Conservation (phyloP, 345 rosid genomes). For the Pelargonium nanum region DNA sequence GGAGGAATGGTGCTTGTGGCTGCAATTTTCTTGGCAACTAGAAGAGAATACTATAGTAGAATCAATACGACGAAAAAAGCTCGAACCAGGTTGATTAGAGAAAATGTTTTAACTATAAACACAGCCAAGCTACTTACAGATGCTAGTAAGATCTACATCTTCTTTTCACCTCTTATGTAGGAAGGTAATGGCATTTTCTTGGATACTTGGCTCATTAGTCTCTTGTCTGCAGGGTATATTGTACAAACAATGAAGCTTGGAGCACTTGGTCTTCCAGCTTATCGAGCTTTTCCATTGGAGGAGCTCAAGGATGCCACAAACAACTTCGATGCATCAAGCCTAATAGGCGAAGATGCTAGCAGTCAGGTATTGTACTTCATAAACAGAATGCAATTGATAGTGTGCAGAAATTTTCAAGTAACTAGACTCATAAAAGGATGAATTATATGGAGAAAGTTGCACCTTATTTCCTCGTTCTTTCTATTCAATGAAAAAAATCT, state of each 20-base stretch:
- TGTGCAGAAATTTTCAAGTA: not conserved
- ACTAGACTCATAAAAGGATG: too few relatives aligned
- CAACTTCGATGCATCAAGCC: constrained; percentile 26
- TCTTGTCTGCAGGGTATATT: constrained; percentile 31
- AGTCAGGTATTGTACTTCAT: constrained; percentile 21
- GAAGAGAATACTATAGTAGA: constrained; percentile 11
- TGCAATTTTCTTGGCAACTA: constrained; percentile 19
- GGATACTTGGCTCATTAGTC: not conserved
- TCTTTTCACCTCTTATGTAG: not conserved
- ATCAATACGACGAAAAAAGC: constrained; percentile 5
- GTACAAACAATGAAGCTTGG: constrained; percentile 66
- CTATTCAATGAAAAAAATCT: not conserved
- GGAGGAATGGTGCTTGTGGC: constrained; percentile 27
- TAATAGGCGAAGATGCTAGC: constrained; percentile 22
- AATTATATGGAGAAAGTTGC: not conserved
- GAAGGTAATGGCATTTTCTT: not conserved
- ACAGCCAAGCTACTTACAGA: constrained; percentile 48
- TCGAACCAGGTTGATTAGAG: constrained; percentile 19
- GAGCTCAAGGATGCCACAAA: constrained; percentile 54
- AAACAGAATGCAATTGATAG: not conserved
- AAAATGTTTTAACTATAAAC: constrained; percentile 23
- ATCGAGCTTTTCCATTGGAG: constrained; percentile 45
- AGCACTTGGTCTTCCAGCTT: constrained; percentile 33
- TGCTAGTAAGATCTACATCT: constrained; percentile 38
- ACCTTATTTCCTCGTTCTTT: not conserved